Evolutionary conservation across 306 rosid species (phyloP).

Genomic region (Nissolia schottii): DNA sequence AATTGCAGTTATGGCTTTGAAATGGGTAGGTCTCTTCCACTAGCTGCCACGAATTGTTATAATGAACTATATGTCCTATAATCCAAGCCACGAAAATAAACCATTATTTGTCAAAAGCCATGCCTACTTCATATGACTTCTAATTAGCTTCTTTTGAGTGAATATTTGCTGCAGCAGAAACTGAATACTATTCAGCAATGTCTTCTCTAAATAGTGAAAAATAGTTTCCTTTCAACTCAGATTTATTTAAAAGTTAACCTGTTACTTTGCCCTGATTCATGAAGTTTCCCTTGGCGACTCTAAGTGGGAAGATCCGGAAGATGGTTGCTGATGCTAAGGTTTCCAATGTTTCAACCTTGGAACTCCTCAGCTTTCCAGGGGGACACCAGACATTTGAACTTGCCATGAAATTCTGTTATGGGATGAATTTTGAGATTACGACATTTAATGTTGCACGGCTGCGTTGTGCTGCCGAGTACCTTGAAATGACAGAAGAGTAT

Average conservation of each 20-base stretch:
- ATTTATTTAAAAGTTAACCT: conserved; percentile 6
- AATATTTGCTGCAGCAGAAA: neutral
- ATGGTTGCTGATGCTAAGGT: conserved; percentile 72
- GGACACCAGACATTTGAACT: conserved; percentile 75
- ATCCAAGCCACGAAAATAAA: conserved; percentile 1
- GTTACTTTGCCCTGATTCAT: conserved; percentile 11
- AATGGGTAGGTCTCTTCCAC: neutral
- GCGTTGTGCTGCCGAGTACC: conserved; percentile 71
- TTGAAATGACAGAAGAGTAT: conserved; percentile 81
- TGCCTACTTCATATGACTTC: conserved; percentile 3
- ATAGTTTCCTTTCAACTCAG: conserved; percentile 7
- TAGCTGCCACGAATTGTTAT: neutral
- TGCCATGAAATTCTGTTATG: conserved; percentile 83
- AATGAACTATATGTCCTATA: neutral
- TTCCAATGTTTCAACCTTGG: conserved; percentile 50
- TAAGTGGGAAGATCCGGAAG: conserved; percentile 82
- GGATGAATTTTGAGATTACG: conserved; percentile 81
- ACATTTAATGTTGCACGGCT: conserved; percentile 59
- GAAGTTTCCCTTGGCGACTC: conserved; percentile 80
- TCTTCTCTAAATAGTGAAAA: neutral
- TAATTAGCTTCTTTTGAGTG: neutral
- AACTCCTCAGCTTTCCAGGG: conserved; percentile 73
- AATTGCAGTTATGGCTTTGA: neutral
- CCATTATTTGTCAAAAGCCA: neutral
- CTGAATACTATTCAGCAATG: neutral